Evolutionary conservation across 495 filamentous ascomycete species (phyloP), one percentile per base, ranked within the genome.

Genomic region (Aspergillus saccharolyticus): DNA sequence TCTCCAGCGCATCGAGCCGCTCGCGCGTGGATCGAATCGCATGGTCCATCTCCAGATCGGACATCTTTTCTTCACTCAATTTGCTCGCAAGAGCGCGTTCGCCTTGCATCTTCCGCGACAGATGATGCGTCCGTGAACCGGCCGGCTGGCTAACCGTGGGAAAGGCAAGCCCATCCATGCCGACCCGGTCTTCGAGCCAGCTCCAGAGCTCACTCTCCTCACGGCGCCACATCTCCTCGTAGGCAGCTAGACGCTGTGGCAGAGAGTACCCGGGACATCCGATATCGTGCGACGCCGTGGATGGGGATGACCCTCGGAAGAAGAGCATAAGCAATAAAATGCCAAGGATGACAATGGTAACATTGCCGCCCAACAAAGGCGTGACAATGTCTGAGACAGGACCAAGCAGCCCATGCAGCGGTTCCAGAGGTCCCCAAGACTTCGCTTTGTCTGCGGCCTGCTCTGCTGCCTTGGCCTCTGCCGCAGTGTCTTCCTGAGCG

Each of bases 201-300:
- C 88, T 85, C 95, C 95, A 99, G 9, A 98, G 74, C 54, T 92
- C 90, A 62, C 83, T 89, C 67, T 98, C 94, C 65, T 97, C 94
- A 17, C 82, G 74, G 17, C 84, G 80, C 94, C 94, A 98, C 63
- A 96, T 86, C 72, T 96, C 87, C 59, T 97, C 93, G 68, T 97
- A 98, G 6, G 91, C 93, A 21, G 85, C 86, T 17, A 89, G 67
- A 6, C 90, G 81, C 57, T 92, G 84, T 7, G 91, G 82, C 42
- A 73, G 55, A 12, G 60, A 59, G 57, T 66, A 58, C 17, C 66
- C 65, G 16, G 68, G 60, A 44, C 64, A 79, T 20, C 72, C 73
- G 12, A 62, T 74, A 68, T 66, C 74, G 66, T 57, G 70, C 43
- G 60, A 74, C 67, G 51, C 59, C 63, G 56, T 59, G 64, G 70